These are phyloP conservation scores for Cenchrus americanus DNA, from an alignment of 176 grass and related monocot species.

Conservation along the genomic window DNA sequence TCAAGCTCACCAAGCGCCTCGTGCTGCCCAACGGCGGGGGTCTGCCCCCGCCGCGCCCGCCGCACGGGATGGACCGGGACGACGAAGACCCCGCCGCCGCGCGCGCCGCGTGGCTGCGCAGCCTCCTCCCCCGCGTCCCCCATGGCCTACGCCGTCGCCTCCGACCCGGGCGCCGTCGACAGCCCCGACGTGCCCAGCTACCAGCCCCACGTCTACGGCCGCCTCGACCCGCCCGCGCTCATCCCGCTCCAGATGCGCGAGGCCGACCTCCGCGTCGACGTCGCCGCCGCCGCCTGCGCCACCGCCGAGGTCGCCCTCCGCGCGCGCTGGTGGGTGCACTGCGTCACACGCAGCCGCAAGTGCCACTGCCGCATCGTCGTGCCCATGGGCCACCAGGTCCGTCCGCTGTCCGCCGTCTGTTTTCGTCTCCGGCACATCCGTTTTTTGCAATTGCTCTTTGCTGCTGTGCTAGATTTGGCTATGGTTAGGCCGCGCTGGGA, in stretches of 20 bases:
- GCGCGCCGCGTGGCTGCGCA: not conserved
- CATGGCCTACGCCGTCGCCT: slow-evolving; percentile 80
- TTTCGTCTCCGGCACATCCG: not conserved
- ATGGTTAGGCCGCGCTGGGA: not conserved
- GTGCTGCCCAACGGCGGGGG: slow-evolving; percentile 44
- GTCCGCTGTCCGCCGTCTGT: slow-evolving; percentile 17
- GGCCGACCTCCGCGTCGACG: slow-evolving; percentile 66
- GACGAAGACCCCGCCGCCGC: slow-evolving; percentile 41
- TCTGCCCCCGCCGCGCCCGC: slow-evolving; percentile 43
- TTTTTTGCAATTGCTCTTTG: not conserved
- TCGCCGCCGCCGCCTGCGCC: slow-evolving; percentile 46
- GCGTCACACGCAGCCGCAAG: slow-evolving; percentile 65
- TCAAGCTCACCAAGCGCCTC: slow-evolving; percentile 80
- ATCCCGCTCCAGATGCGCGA: slow-evolving; percentile 95
- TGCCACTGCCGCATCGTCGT: slow-evolving; percentile 81
- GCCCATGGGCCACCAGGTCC: slow-evolving; percentile 86
- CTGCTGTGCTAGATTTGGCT: not conserved
- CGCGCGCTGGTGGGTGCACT: slow-evolving; percentile 91
- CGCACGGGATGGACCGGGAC: slow-evolving; percentile 58
- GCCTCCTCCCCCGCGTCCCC: slow-evolving; percentile 60
- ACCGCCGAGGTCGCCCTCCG: slow-evolving; percentile 59
- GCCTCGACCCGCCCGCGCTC: slow-evolving; percentile 80
- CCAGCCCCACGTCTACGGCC: slow-evolving; percentile 95
- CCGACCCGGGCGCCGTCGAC: slow-evolving; percentile 86
- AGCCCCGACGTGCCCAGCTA: slow-evolving; percentile 97